Evolutionary conservation across 2,329 filamentous ascomycete species (phyloP), one percentile per base, ranked within the genome.

Genomic region (Paracamarosporium sp.): DNA sequence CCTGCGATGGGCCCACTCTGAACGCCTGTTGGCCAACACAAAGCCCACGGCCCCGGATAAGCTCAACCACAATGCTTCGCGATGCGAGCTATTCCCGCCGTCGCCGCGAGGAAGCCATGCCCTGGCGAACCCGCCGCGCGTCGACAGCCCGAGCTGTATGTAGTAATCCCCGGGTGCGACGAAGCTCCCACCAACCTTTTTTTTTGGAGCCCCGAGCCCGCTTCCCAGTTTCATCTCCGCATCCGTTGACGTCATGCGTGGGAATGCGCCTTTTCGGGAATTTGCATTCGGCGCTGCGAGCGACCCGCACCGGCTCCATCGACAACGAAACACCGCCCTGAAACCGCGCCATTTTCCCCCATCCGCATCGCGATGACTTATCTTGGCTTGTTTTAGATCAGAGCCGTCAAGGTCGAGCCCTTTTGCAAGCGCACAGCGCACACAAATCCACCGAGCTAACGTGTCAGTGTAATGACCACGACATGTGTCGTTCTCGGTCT

Each of bases 1-100:
- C 36, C 15, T 43, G 47, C 27, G 44, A 35, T 33, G 31, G 53
- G 45, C 31, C 44, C 45, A 47, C 51, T 40, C 31, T 24, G 17
- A 25, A 1, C 17, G 30, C 41, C 41, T 45, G 12, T 53, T 47
- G 50, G 36, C 50, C 27, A 27, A 25, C 35, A 43, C 17, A 5
- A 44, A n/a, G 54, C 50, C 62, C 59, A 64, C 47, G 33, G 48
- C 52, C 31, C 56, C 55, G 56, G 59, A 64, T 58, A 58, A 55
- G 54, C 43, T 60, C 57, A 55, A 56, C 62, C 44, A 45, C 57
- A 54, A 61, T 56, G 50, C 57, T 61, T 60, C 55, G 50, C 38
- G 33, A 33, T 8, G 24, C 30, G n/a, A 44, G 36, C 47, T 15
- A 5, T 12, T 43, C 9, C 25, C 38, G 38, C 12, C 38, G 38